Evolutionary conservation across 2,329 filamentous ascomycete genomes (phyloP).

Genomic region (Fusarium odoratissimum): DNA sequence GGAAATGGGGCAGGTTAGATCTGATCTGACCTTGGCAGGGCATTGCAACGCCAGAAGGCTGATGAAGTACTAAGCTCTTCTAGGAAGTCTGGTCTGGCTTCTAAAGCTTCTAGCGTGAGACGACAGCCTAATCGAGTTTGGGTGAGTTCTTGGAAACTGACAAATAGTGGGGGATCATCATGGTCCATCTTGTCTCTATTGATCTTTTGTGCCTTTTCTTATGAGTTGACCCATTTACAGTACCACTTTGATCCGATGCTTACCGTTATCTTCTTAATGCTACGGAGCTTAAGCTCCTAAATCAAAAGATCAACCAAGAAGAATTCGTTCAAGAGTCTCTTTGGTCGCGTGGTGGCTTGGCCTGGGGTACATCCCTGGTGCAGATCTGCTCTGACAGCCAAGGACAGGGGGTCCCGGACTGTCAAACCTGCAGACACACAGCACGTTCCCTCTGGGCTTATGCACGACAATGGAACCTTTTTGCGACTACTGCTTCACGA

Average conservation of each 20-base stretch:
- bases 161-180: slow-evolving; percentile 24
- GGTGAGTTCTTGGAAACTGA: not conserved
- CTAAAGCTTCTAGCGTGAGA: slow-evolving; percentile 43
- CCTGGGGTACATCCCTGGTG: slow-evolving; percentile 25
- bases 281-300: not conserved
- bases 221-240: not conserved
- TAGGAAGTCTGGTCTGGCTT: slow-evolving; percentile 22
- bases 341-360: slow-evolving; percentile 13
- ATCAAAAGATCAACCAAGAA: not conserved
- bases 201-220: not conserved
- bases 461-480: slow-evolving; percentile 12
- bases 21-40: not conserved
- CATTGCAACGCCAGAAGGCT: not conserved
- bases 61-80: slow-evolving; percentile 22
- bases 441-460: slow-evolving; percentile 26
- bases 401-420: slow-evolving; percentile 29
- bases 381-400: slow-evolving; percentile 25
- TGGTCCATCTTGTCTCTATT: not conserved
- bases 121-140: slow-evolving; percentile 19
- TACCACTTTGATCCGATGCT: not conserved
- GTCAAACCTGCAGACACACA: slow-evolving; percentile 33
- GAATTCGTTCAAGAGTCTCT: not conserved
- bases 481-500: not conserved
- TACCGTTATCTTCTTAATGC: accelerated
- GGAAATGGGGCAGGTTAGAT: slow-evolving; percentile 11